Base-by-base conservation (phyloP, 2,329 filamentous ascomycete species). In the Penicillium sp. region DNA sequence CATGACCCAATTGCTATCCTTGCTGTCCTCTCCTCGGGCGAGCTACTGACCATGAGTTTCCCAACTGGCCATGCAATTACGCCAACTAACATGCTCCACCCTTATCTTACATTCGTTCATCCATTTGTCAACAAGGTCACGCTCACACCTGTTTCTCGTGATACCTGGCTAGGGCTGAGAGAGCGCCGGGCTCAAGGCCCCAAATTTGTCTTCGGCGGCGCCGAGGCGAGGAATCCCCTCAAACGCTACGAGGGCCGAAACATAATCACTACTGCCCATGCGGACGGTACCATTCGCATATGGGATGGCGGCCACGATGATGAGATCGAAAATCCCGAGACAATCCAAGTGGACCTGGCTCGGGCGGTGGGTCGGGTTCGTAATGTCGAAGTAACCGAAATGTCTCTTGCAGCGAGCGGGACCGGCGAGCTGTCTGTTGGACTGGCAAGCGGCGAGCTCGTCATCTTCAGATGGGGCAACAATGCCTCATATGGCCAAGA, bases 251-350 rank as follows among this genome's bases (percentile, higher is more conserved):
- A 96, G 68, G 84, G 87, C 59, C 85, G 95, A 48, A 96, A 92
- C 56, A 85, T 98, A 45, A 83, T 96, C 7, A 89, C 93, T 59
- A 91, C 90, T 5, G 89, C 91, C 0, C 93, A 99, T 72, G 91
- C 89, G 3, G 95, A 99, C 74, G 91, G 93, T 52, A 96, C 90
- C 0, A 81, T 99, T n/a, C 84, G 93, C 31, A 80, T 98, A 7
- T 99, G 93, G 92, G 95, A 99, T 74, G 86, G 89, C 21, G 95
- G 95, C 0, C 90, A 96, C 68, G 90, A 86, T 14, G 95, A 99
- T 69, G 91, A 97, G 68, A 90, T 99, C 50, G 95, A 99, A 73
- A 98, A 98, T 67, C 82, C 86, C 13, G 80, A 82, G 4, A 82
- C 91, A 52, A 78, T 98, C 24, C 93, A 99, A 75, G 86, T 96